phyloP scores from a whole-genome alignment of 495 filamentous ascomycete genomes.

The Massariosphaeria phaeospora region DNA sequence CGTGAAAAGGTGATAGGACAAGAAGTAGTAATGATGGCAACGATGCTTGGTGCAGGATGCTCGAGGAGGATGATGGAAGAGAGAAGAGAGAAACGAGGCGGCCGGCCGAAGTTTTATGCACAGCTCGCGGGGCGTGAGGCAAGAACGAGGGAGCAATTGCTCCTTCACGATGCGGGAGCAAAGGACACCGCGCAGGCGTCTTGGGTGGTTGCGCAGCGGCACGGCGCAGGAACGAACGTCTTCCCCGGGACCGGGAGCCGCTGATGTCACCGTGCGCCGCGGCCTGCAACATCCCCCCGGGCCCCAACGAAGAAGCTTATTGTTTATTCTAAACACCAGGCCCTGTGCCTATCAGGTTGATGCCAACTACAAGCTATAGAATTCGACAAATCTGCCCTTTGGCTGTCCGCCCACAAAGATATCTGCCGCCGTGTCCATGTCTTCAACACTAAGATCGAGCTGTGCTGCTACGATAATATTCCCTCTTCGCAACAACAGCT shows the following conservation, averaged over 20 bases:
- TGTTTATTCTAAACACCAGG: no score
- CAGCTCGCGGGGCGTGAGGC: not conserved
- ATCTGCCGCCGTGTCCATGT: conserved; percentile 9
- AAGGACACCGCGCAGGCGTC: not conserved
- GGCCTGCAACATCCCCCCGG: no score
- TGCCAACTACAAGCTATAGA: conserved; percentile 4
- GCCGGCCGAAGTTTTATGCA: not conserved
- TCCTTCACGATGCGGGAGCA: not conserved
- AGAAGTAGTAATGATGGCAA: conserved; percentile 3
- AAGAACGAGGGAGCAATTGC: conserved; percentile 1
- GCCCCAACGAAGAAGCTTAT: no score
- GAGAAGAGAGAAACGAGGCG: not conserved
- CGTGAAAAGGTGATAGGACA: conserved; percentile 2
- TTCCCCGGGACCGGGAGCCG: no score
- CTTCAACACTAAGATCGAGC: conserved; percentile 5
- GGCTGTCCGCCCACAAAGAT: conserved; percentile 8
- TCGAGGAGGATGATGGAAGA: not conserved
- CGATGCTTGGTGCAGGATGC: not conserved
- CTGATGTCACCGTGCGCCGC: no score
- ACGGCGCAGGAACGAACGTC: no score
- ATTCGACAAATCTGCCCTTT: conserved; percentile 7
- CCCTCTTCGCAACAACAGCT: conserved; percentile 7
- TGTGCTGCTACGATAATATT: not conserved
- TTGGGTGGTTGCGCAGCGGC: no score
- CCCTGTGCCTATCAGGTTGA: no score